Percentiles rank a stretch among this genome's conserved stretches.
Evolutionary conservation across 805 yeast species (phyloP).

Genomic region (Torulaspora delbrueckii): DNA sequence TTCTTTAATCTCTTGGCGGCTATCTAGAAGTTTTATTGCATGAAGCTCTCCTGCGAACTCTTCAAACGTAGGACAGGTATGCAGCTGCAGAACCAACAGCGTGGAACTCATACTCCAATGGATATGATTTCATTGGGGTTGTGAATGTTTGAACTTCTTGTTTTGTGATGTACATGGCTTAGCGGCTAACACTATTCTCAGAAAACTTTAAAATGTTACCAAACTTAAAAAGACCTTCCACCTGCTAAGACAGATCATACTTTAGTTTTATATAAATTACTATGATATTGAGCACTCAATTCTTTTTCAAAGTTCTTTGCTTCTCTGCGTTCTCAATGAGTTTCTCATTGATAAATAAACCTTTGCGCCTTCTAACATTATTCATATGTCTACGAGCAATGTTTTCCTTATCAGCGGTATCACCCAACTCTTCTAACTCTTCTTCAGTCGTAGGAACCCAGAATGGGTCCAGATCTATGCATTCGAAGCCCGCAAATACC

Average conservation of each 20-base stretch:
- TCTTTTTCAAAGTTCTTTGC: constrained; percentile 81
- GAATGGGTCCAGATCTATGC: constrained; percentile 88
- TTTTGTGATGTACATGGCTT: neutral
- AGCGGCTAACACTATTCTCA: neutral
- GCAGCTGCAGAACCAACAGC: too few relatives aligned
- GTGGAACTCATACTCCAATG: too few relatives aligned
- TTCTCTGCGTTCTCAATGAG: constrained; percentile 90
- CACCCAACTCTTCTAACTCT: constrained; percentile 91
- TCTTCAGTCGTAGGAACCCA: constrained; percentile 99
- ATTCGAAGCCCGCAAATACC: constrained; percentile 82
- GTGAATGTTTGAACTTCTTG: too few relatives aligned
- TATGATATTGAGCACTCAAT: constrained; percentile 33
- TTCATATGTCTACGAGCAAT: constrained; percentile 86
- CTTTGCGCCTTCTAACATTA: constrained; percentile 75
- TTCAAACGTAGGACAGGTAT: too few relatives aligned
- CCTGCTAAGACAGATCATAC: neutral
- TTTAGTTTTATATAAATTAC: too few relatives aligned
- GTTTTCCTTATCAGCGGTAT: constrained; percentile 86
- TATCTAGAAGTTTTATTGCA: too few relatives aligned
- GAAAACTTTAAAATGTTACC: too few relatives aligned
- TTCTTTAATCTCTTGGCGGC: too few relatives aligned
- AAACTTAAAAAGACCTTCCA: too few relatives aligned
- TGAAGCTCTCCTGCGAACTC: too few relatives aligned
- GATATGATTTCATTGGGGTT: too few relatives aligned
- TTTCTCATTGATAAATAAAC: constrained; percentile 83